Conservation (phyloP, 352 stramenopile species). For the Pythium apleroticum region DNA sequence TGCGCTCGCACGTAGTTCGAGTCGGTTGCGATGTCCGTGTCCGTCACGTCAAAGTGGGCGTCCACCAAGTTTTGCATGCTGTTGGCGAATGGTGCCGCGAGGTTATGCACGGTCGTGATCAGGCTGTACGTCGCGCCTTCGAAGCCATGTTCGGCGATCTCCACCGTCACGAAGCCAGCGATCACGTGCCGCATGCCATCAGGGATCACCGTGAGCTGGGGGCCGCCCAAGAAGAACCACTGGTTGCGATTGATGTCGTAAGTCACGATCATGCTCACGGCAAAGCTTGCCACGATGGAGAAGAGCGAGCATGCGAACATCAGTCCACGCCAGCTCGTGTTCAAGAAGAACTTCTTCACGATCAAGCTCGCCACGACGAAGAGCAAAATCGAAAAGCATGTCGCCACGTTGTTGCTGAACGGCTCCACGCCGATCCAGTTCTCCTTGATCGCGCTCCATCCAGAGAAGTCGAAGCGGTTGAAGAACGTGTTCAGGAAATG, state of each 20-base stretch:
- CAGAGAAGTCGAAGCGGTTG: slow-evolving; percentile 51
- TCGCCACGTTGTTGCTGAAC: slow-evolving; percentile 53
- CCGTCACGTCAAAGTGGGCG: slow-evolving; percentile 52
- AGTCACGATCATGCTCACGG: slow-evolving; percentile 47
- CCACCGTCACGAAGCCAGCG: slow-evolving; percentile 59
- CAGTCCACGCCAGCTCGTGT: slow-evolving; percentile 55
- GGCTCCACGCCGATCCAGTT: slow-evolving; percentile 61
- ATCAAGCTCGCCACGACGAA: slow-evolving; percentile 54
- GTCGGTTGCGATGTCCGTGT: slow-evolving; percentile 59
- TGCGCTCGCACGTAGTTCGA: slow-evolving; percentile 57
- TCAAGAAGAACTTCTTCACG: slow-evolving; percentile 59
- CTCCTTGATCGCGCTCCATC: slow-evolving; percentile 51
- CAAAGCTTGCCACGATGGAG: slow-evolving; percentile 44
- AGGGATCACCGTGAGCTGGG: slow-evolving; percentile 55
- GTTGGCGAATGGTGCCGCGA: slow-evolving; percentile 53
- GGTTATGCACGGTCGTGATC: slow-evolving; percentile 65
- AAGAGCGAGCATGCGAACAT: slow-evolving; percentile 52
- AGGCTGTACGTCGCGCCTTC: slow-evolving; percentile 67
- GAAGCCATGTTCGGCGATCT: slow-evolving; percentile 71
- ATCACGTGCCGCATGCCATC: slow-evolving; percentile 66
- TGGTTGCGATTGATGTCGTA: slow-evolving; percentile 62
- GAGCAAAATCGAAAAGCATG: slow-evolving; percentile 48
- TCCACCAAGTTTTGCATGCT: slow-evolving; percentile 59
- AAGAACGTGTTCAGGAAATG: slow-evolving; percentile 72
- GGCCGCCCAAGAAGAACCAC: slow-evolving; percentile 68